phyloP scores from a whole-genome alignment of 2,329 filamentous ascomycete genomes.

The Diaporthe velutina region DNA sequence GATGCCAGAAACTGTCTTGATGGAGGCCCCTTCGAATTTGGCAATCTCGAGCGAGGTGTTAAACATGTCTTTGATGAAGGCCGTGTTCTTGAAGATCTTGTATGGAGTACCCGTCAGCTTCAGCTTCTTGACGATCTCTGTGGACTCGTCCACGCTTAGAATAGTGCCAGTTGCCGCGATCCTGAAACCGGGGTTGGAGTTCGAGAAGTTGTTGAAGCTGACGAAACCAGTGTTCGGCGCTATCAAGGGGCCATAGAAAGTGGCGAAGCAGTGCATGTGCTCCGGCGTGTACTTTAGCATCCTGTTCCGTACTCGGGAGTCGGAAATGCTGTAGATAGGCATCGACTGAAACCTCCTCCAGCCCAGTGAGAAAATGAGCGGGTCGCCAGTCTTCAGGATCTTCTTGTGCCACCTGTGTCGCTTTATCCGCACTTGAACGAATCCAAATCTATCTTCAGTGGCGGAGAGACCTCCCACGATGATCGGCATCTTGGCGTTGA shows the following conservation, averaged over 20 bases:
- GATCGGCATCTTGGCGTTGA: constrained; percentile 85
- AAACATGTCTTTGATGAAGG: constrained; percentile 99
- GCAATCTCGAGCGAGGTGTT: constrained; percentile 91
- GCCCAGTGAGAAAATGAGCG: constrained; percentile 94
- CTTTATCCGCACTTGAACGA: constrained; percentile 96
- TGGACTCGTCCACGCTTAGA: constrained; percentile 92
- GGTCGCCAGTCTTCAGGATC: constrained; percentile 98
- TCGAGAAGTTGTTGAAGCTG: constrained; percentile 89
- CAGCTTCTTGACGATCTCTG: constrained; percentile 99
- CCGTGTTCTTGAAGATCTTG: constrained; percentile 99
- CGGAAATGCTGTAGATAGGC: constrained; percentile 94
- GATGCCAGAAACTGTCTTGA: constrained; percentile 96
- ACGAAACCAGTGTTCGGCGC: constrained; percentile 97
- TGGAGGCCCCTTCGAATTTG: constrained; percentile 96
- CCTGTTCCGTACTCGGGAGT: constrained; percentile 91
- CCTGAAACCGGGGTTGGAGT: constrained; percentile 88
- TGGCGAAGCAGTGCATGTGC: constrained; percentile 99
- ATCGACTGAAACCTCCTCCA: constrained; percentile 96
- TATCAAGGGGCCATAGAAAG: constrained; percentile 94
- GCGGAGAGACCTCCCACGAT: constrained; percentile 92
- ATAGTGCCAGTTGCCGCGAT: constrained; percentile 96
- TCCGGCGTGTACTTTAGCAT: constrained; percentile 99
- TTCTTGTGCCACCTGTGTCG: constrained; percentile 99
- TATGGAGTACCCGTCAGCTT: constrained; percentile 94
- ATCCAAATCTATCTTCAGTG: constrained; percentile 96